phyloP scores from a whole-genome alignment of 2,329 filamentous ascomycete genomes.

The Dryadomyces quercivorus region DNA sequence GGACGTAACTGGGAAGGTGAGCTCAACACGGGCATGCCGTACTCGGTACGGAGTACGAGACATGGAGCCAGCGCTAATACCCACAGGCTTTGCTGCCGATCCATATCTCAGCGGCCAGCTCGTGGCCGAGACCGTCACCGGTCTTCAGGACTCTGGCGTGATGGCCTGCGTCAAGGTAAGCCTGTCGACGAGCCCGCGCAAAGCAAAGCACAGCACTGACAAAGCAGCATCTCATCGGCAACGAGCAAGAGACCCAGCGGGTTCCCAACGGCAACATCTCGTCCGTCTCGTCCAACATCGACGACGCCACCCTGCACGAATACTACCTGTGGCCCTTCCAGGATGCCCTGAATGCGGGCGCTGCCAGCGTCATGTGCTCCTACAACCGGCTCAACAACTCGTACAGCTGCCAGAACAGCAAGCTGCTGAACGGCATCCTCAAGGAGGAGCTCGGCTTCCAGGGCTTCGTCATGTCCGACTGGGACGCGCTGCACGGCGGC shows the following conservation, averaged over 20 bases:
- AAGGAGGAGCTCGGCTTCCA: constrained; percentile 49
- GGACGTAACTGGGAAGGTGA: constrained; percentile 29
- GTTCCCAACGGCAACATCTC: constrained; percentile 48
- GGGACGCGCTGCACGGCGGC: constrained; percentile 53
- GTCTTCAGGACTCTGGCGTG: constrained; percentile 59
- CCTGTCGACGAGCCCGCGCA: no score
- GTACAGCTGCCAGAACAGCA: constrained; percentile 58
- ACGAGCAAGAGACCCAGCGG: constrained; percentile 64
- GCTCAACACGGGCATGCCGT: neutral
- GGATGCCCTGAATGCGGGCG: constrained; percentile 52
- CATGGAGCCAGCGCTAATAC: no score
- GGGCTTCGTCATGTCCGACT: constrained; percentile 57
- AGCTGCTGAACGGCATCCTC: constrained; percentile 52
- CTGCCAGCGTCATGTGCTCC: constrained; percentile 45
- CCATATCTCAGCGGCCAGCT: constrained; percentile 45
- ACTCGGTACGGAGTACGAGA: no score
- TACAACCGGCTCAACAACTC: constrained; percentile 62
- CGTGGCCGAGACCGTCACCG: constrained; percentile 46
- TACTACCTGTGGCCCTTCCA: constrained; percentile 46
- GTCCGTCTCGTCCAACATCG: constrained; percentile 38
- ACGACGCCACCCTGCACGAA: constrained; percentile 29
- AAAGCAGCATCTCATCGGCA: constrained; percentile 53
- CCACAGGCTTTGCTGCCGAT: constrained; percentile 25
- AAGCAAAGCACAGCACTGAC: no score
- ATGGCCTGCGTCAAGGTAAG: constrained; percentile 49